Evolutionary conservation across 2,329 filamentous ascomycete species (phyloP).

Genomic region (Truncatella angustata): DNA sequence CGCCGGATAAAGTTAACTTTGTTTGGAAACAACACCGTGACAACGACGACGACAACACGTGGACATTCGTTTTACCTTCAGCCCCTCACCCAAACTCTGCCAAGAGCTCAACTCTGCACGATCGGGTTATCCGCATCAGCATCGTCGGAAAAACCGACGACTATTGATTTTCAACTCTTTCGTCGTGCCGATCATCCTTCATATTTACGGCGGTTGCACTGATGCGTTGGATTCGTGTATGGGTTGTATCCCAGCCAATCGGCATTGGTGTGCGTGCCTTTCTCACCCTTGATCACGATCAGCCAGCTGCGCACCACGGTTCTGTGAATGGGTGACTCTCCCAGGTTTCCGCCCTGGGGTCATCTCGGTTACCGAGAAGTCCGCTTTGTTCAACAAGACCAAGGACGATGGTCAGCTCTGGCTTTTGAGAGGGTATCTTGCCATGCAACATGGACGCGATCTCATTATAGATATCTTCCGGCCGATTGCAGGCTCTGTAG

Average conservation of each 20-base stretch:
- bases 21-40: constrained; percentile 7
- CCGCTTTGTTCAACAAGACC: too few relatives aligned
- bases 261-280: background rate
- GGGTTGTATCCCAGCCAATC: constrained; percentile 19
- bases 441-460: too few relatives aligned
- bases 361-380: too few relatives aligned
- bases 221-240: constrained; percentile 20
- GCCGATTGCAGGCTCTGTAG: too few relatives aligned
- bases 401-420: too few relatives aligned
- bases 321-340: too few relatives aligned
- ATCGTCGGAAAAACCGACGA: constrained; percentile 7
- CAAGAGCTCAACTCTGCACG: constrained; percentile 8
- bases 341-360: background rate
- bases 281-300: background rate
- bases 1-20: background rate
- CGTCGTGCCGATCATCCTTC: constrained; percentile 8
- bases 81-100: constrained; percentile 6
- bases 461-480: too few relatives aligned
- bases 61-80: background rate
- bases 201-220: background rate
- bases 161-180: background rate
- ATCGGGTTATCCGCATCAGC: constrained; percentile 10
- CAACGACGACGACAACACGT: background rate
- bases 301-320: too few relatives aligned
- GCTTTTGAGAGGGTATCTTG: too few relatives aligned